A percentile compares a stretch with the other conserved stretches of the same genome.
phyloP scores from a whole-genome alignment of 2,329 filamentous ascomycete species.

The Proliferodiscus dingleyae region DNA sequence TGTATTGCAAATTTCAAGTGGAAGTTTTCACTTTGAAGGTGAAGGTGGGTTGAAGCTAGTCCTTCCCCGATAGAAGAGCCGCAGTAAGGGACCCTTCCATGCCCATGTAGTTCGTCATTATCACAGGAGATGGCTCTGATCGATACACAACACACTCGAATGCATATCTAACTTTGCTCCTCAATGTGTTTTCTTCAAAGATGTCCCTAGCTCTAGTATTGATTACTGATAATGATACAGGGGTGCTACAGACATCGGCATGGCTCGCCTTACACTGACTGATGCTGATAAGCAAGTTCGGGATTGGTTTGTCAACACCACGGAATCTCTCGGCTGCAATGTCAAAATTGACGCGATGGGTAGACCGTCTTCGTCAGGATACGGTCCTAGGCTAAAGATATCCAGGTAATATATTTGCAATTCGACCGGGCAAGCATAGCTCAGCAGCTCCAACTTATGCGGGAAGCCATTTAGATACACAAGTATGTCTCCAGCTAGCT shows the following conservation, averaged over 20 bases:
- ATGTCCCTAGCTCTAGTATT: no score
- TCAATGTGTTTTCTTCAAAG: no score
- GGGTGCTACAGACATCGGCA: constrained; percentile 62
- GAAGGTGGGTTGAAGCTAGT: no score
- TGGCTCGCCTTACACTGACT: constrained; percentile 68
- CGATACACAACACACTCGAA: no score
- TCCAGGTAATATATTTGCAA: constrained; percentile 64
- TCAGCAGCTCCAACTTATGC: constrained; percentile 58
- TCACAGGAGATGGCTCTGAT: no score
- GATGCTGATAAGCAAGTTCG: constrained; percentile 67
- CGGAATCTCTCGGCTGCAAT: constrained; percentile 58
- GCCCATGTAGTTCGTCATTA: no score
- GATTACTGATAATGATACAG: constrained; percentile 29
- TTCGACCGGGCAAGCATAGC: constrained; percentile 56
- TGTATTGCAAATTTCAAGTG: not conserved
- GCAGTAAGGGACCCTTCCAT: no score
- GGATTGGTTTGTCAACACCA: constrained; percentile 69
- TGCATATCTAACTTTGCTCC: no score
- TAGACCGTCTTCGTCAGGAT: not conserved
- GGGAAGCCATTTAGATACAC: constrained; percentile 65
- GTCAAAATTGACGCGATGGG: constrained; percentile 71
- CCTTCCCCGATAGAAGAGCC: no score
- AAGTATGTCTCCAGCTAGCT: constrained; percentile 28
- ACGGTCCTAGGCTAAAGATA: not conserved
- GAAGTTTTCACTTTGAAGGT: no score